Evolutionary conservation across 495 filamentous ascomycete genomes (phyloP), one percentile per base, ranked within the genome.

Genomic region (Xylaria intraflava): DNA sequence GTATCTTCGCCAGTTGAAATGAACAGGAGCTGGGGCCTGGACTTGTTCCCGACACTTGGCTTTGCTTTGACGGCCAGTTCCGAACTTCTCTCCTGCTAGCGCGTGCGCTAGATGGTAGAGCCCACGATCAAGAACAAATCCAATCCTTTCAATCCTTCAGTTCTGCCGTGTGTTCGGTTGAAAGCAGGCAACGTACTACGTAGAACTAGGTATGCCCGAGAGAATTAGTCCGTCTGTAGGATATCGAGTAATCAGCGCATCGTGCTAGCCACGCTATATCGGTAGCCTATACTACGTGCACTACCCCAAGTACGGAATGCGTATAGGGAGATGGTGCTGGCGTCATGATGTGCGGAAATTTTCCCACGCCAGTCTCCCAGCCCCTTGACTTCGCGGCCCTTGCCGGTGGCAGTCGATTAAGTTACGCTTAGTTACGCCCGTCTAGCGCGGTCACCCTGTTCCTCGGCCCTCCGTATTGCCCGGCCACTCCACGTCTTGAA

Each of bases 121-220:
- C 49, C 38, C 49, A 27, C 43, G 43, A 36, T 27, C 49, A 43
- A 23, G 49, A 49, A 43, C n/a, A 6, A 42, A 16, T 24, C 24
- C 12, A 42, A 51, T 51, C 49, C 49, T 51, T 51, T n/a, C 20
- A 19, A 51, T 51, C 49, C 49, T 51, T 43, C 38, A 0, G 10
- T 11, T 33, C 49, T 27, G 17, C 26, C 27, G 31, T 51, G 27
- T n/a, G n/a, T n/a, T n/a, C n/a, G n/a, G n/a, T n/a, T n/a, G n/a
- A n/a, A n/a, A n/a, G n/a, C n/a, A n/a, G n/a, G n/a, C n/a, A n/a
- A n/a, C n/a, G n/a, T n/a, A n/a, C n/a, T n/a, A n/a, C n/a, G n/a
- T n/a, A n/a, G n/a, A n/a, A n/a, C n/a, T n/a, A n/a, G n/a, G n/a
- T n/a, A n/a, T n/a, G n/a, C n/a, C n/a, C n/a, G n/a, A n/a, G n/a